phyloP scores from a whole-genome alignment of 2,329 filamentous ascomycete species.

The Aspergillus cejpii region DNA sequence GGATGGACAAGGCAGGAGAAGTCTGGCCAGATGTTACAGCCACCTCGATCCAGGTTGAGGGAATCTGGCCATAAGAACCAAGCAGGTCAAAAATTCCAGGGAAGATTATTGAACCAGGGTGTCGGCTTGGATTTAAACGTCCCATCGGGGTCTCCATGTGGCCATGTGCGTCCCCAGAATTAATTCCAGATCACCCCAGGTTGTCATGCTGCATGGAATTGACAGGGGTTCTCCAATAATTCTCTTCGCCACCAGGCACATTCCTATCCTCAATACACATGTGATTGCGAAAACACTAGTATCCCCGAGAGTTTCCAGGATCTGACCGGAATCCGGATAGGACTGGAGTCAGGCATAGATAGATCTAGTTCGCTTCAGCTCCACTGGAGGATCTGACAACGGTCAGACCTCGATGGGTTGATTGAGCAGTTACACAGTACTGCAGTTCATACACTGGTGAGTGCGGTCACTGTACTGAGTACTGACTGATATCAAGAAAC shows the following conservation, averaged over 20 bases:
- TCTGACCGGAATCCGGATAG: neutral
- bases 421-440: too few species aligned
- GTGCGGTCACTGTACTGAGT: neutral
- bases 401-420: too few species aligned
- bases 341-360: constrained; percentile 15
- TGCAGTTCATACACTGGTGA: neutral
- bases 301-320: constrained; percentile 16
- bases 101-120: neutral
- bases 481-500: neutral
- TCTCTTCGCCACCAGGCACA: constrained; percentile 1
- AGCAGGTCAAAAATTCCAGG: neutral
- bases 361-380: constrained; percentile 13
- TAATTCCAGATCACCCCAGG: neutral
- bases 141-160: neutral
- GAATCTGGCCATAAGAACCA: neutral
- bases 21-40: neutral
- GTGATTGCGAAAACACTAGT: constrained; percentile 16
- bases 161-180: neutral
- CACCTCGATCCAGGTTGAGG: neutral
- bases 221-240: constrained; percentile 6
- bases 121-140: neutral
- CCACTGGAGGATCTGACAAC: constrained; percentile 11
- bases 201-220: neutral
- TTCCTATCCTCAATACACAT: constrained; percentile 1
- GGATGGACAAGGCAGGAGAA: neutral